phyloP scores from a whole-genome alignment of 2,329 filamentous ascomycete genomes.

The Cordyceps farinosa region DNA sequence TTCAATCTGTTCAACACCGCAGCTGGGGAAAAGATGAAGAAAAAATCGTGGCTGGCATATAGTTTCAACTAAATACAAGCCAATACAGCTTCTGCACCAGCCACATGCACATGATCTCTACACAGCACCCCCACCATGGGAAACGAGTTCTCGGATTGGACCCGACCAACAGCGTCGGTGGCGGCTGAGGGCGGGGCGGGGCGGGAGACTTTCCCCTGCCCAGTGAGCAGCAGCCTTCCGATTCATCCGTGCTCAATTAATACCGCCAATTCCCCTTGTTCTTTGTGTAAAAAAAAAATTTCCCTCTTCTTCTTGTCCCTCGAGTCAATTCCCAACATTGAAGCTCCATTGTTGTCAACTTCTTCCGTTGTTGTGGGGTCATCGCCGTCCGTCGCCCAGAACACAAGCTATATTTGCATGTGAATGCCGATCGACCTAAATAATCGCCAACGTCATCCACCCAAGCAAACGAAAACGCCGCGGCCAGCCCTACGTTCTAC shows the following conservation, averaged over 20 bases:
- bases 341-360: neutral
- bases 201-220: no score
- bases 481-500: neutral
- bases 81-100: no score
- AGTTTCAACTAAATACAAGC: no score
- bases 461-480: neutral
- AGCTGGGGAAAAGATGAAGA: no score
- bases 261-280: neutral
- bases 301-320: neutral
- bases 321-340: neutral
- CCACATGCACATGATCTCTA: no score
- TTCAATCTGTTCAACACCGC: no score
- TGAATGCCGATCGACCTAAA: neutral
- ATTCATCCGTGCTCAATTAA: slow-evolving; percentile 1
- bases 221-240: neutral
- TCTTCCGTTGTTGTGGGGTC: neutral
- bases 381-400: neutral
- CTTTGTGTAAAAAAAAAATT: neutral
- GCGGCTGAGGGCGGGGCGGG: neutral
- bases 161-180: no score
- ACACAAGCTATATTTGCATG: neutral
- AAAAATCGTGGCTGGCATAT: no score
- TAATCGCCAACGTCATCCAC: slow-evolving; percentile 2
- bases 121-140: no score
- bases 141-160: no score